Percentiles rank a stretch among this genome's conserved stretches.
Conservation (phyloP, 2,329 filamentous ascomycete species). For the Leptographium lundbergii region DNA sequence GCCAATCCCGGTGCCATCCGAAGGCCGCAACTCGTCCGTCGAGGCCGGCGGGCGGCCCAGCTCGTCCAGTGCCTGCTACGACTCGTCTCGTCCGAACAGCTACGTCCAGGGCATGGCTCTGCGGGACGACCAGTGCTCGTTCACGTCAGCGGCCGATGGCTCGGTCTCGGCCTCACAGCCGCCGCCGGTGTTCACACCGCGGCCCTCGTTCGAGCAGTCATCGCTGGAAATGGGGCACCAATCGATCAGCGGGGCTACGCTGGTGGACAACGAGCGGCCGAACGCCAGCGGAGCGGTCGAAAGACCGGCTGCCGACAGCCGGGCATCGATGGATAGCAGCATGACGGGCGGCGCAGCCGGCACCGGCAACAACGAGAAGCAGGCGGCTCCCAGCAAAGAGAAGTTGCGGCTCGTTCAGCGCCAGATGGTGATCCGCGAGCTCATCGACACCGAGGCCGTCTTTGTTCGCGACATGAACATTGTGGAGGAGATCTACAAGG, state of each 20-base stretch:
- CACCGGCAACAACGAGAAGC: conserved; percentile 16
- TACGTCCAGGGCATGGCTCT: conserved; percentile 17
- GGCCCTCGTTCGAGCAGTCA: conserved; percentile 31
- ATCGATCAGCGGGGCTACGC: conserved; percentile 23
- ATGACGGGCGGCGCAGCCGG: background rate
- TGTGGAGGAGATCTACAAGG: conserved; percentile 94
- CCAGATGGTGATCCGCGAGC: conserved; percentile 75
- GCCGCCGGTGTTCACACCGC: background rate
- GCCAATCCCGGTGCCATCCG: conserved; percentile 25
- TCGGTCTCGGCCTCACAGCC: background rate
- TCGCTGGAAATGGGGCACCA: conserved; percentile 26
- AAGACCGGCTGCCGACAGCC: background rate
- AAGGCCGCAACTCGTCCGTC: conserved; percentile 15
- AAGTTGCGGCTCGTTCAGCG: conserved; percentile 67
- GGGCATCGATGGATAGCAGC: too few relatives aligned
- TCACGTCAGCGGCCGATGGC: conserved; percentile 25
- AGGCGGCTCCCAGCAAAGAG: conserved; percentile 37
- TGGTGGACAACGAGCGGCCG: conserved; percentile 18
- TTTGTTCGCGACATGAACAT: conserved; percentile 96
- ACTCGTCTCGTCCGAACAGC: conserved; percentile 28
- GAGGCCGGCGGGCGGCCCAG: conserved; percentile 18
- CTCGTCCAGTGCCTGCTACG: conserved; percentile 27
- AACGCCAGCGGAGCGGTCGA: background rate
- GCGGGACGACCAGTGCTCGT: conserved; percentile 24
- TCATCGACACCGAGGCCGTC: conserved; percentile 82